Evolutionary conservation across 257 asterid species (phyloP).

Genomic region (Plantago elongata): DNA sequence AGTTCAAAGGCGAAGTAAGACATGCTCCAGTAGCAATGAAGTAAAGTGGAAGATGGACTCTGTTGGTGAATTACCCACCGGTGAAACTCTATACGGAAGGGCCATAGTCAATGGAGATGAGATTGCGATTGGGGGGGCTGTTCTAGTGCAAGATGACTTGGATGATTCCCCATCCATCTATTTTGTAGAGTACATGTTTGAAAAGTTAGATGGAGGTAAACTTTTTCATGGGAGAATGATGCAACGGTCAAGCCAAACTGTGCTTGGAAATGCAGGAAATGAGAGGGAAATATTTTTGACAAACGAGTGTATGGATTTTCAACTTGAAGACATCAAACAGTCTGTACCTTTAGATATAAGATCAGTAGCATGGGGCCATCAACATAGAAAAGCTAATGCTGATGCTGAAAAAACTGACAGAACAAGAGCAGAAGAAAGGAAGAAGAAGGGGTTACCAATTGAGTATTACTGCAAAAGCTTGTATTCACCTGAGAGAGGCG

Average conservation of each 20-base stretch:
- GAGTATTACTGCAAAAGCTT: constrained; percentile 86
- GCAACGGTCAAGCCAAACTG: constrained; percentile 73
- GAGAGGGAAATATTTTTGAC: constrained; percentile 85
- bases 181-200: constrained; percentile 85
- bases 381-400: constrained; percentile 63
- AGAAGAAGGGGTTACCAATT: constrained; percentile 55
- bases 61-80: constrained; percentile 47
- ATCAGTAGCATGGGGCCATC: constrained; percentile 80
- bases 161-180: constrained; percentile 46
- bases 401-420: constrained; percentile 60
- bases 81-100: constrained; percentile 49
- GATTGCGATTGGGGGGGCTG: constrained; percentile 49
- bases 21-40: constrained; percentile 33
- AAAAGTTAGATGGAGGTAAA: constrained; percentile 57
- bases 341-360: constrained; percentile 42
- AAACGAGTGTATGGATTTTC: constrained; percentile 59
- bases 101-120: constrained; percentile 56
- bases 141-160: constrained; percentile 51
- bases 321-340: constrained; percentile 55
- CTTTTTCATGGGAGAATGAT: constrained; percentile 79
- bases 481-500: constrained; percentile 85
- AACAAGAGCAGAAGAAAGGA: constrained; percentile 83
- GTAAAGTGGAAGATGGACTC: constrained; percentile 66
- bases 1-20: constrained; percentile 36
- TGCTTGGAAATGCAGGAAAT: constrained; percentile 81